A percentile compares a stretch with the other conserved stretches of the same genome.
phyloP scores from a whole-genome alignment of 495 filamentous ascomycete species.

The Usnea hakonensis region DNA sequence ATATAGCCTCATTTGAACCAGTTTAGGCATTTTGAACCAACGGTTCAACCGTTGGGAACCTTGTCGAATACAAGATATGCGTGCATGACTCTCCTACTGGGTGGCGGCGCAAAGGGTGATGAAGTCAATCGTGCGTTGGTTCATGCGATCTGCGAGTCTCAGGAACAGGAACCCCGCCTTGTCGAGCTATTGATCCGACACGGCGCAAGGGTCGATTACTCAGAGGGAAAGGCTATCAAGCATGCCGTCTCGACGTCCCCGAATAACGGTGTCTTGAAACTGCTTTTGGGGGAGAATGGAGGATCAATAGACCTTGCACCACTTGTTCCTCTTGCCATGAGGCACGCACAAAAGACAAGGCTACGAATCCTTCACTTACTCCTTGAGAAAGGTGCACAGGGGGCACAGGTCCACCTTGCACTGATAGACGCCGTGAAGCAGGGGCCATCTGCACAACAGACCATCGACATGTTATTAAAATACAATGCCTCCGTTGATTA shows the following conservation, averaged over 20 bases:
- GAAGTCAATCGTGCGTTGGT: conserved; percentile 11
- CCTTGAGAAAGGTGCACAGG: conserved; percentile 9
- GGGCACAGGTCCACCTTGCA: conserved; percentile 12
- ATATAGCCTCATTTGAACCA: too few relatives aligned
- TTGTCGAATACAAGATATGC: too few relatives aligned
- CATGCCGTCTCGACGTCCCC: conserved; percentile 6
- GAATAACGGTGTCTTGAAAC: neutral
- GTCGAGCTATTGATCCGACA: conserved; percentile 10
- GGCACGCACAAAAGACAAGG: conserved; percentile 8
- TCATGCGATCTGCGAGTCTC: conserved; percentile 4
- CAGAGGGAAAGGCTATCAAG: conserved; percentile 12
- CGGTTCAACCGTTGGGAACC: too few relatives aligned
- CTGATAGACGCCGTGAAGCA: conserved; percentile 16
- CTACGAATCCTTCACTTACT: conserved; percentile 10
- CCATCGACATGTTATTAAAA: conserved; percentile 15
- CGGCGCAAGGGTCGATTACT: conserved; percentile 13
- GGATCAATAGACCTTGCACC: conserved; percentile 6
- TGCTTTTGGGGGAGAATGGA: neutral
- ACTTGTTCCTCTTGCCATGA: conserved; percentile 15
- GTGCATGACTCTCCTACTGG: conserved; percentile 10
- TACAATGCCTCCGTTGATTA: conserved; percentile 13
- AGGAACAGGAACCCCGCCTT: conserved; percentile 6
- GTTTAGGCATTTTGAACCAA: too few relatives aligned
- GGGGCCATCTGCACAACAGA: conserved; percentile 7
- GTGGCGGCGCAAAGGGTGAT: conserved; percentile 11